Conservation (phyloP, 2,329 filamentous ascomycete genomes). For the Phialemoniopsis sp. region DNA sequence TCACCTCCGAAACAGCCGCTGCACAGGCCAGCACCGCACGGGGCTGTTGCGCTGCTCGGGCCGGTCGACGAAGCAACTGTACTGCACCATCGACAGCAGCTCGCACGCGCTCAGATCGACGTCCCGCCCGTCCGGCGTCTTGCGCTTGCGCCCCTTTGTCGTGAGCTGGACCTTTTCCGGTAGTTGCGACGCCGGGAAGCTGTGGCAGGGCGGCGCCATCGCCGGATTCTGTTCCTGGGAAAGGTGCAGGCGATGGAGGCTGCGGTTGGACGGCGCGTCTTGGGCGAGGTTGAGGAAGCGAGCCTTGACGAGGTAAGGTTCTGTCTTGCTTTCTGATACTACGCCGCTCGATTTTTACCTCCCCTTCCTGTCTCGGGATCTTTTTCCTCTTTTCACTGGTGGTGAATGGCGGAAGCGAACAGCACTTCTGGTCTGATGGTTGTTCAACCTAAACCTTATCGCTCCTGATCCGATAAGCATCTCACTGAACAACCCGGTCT, state of each 20-base stretch:
- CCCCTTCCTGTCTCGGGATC: too few relatives aligned
- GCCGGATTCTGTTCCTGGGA: conserved; percentile 1
- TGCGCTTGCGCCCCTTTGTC: conserved; percentile 46
- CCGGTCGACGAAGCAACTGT: conserved; percentile 51
- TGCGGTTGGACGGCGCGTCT: conserved; percentile 40
- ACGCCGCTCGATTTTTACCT: too few relatives aligned
- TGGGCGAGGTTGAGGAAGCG: conserved; percentile 52
- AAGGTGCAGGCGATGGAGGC: conserved; percentile 27
- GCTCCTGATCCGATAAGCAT: too few relatives aligned
- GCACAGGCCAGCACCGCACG: conserved; percentile 52
- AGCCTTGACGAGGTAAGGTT: conserved; percentile 53
- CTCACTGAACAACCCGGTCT: too few relatives aligned
- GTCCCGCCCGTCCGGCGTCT: conserved; percentile 31
- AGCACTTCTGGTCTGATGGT: too few relatives aligned
- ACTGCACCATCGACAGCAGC: conserved; percentile 56
- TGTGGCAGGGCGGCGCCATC: conserved; percentile 57
- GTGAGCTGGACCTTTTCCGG: conserved; percentile 43
- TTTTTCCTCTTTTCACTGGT: not conserved
- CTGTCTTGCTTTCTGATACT: not conserved
- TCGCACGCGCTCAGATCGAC: conserved; percentile 53
- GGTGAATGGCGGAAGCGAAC: too few relatives aligned
- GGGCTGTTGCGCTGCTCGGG: conserved; percentile 39
- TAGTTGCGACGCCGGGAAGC: conserved; percentile 49
- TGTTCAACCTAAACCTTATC: too few relatives aligned
- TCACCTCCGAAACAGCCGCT: conserved; percentile 57